phyloP scores from a whole-genome alignment of 2,329 filamentous ascomycete species.

The Ophiostoma sp. region DNA sequence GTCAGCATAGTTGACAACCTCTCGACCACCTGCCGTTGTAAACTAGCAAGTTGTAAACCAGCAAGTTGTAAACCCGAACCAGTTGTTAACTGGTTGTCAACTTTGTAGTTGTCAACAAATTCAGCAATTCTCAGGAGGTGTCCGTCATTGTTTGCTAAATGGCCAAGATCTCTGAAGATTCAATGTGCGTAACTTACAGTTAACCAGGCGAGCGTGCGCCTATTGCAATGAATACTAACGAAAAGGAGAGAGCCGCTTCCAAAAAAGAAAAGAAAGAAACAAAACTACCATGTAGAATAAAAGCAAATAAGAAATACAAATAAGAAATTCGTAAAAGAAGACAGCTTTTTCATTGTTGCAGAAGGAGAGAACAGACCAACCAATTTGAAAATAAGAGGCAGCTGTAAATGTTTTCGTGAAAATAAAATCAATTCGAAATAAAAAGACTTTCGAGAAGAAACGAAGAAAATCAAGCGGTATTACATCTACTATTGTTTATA shows the following conservation, averaged over 20 bases:
- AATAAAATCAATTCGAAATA: too few relatives aligned
- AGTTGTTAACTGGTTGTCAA: not conserved
- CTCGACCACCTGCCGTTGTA: not conserved
- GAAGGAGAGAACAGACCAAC: not conserved
- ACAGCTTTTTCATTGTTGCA: not conserved
- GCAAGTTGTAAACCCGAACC: not conserved
- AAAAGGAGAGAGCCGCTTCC: not conserved
- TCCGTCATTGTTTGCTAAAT: too few relatives aligned
- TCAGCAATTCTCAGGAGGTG: too few relatives aligned
- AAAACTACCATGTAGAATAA: not conserved
- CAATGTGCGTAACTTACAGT: not conserved
- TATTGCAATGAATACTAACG: too few relatives aligned
- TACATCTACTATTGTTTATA: too few relatives aligned
- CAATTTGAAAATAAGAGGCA: not conserved
- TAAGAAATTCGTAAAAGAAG: not conserved
- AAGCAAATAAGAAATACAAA: not conserved
- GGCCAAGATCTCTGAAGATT: too few relatives aligned
- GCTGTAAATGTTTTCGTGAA: not conserved
- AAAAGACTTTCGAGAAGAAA: not conserved
- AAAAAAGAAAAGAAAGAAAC: not conserved
- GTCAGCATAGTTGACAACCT: not conserved
- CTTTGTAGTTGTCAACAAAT: too few relatives aligned
- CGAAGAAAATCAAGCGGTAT: too few relatives aligned
- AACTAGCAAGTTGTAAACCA: not conserved
- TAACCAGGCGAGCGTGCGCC: not conserved